These are phyloP conservation scores for Bryum argenteum DNA, from an alignment of 225 moss, liverwort and hornwort genomes.

Conservation along the genomic window DNA sequence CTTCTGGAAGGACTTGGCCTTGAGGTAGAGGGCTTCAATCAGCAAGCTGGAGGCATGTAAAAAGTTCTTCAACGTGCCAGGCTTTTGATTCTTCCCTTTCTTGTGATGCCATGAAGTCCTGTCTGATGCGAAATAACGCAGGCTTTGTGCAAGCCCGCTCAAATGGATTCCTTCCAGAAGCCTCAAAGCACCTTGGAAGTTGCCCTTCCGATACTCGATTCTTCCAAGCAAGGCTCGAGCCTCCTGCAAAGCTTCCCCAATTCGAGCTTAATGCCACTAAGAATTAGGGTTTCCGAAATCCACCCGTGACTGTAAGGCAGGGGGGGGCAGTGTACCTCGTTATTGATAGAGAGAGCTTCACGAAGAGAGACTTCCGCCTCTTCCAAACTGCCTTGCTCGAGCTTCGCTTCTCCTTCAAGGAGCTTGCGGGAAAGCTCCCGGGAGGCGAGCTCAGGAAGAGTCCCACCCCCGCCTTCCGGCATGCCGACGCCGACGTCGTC, in stretches of 20 bases:
- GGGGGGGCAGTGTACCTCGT: constrained; percentile 36
- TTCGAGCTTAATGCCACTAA: constrained; percentile 14
- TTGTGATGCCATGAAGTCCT: constrained; percentile 44
- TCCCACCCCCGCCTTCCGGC: constrained; percentile 49
- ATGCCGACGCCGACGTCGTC: constrained; percentile 38
- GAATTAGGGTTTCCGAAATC: constrained; percentile 34
- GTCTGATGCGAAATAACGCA: constrained; percentile 66
- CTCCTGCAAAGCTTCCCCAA: constrained; percentile 51
- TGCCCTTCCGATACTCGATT: constrained; percentile 75
- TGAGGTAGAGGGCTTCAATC: constrained; percentile 75
- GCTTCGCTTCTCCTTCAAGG: constrained; percentile 60
- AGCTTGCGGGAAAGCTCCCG: constrained; percentile 54
- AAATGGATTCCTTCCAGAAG: constrained; percentile 70
- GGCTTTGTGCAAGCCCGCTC: constrained; percentile 52
- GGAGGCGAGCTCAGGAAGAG: constrained; percentile 49
- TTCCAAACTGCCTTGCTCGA: constrained; percentile 60
- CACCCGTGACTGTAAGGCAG: constrained; percentile 8
- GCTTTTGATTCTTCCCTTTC: constrained; percentile 55
- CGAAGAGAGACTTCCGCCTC: constrained; percentile 63
- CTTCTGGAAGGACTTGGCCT: constrained; percentile 77
- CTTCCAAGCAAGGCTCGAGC: constrained; percentile 76
- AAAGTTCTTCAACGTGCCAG: constrained; percentile 56
- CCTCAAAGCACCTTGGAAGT: constrained; percentile 68
- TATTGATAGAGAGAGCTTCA: constrained; percentile 59
- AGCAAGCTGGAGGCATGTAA: constrained; percentile 70